Conservation (phyloP, 2,329 filamentous ascomycete species). For the Talaromyces amestolkiae region DNA sequence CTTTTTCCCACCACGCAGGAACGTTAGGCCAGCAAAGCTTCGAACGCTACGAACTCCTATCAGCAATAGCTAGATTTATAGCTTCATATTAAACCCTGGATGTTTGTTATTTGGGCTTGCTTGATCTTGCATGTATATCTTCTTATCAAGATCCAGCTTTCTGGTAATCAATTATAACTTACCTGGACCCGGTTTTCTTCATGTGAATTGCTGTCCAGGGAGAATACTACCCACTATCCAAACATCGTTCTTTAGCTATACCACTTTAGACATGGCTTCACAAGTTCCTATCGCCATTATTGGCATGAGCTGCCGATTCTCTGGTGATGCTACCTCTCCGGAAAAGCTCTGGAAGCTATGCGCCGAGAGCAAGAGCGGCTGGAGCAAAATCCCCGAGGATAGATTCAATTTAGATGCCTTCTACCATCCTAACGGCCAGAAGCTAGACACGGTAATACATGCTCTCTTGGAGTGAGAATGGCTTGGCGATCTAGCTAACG, state of each 20-base stretch:
- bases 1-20: neutral
- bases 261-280: neutral
- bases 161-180: neutral
- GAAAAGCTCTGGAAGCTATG: slow-evolving; percentile 25
- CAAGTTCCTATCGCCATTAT: slow-evolving; percentile 22
- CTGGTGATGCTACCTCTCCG: slow-evolving; percentile 21
- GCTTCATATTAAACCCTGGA: neutral
- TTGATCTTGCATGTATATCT: neutral
- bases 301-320: slow-evolving; percentile 24
- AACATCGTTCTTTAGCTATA: neutral
- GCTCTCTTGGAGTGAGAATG: neutral
- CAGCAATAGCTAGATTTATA: neutral
- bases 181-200: neutral
- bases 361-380: slow-evolving; percentile 13
- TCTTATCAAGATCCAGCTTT: neutral
- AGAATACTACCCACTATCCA: neutral
- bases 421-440: neutral
- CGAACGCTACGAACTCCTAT: neutral
- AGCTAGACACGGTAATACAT: neutral
- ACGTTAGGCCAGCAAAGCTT: neutral
- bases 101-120: neutral
- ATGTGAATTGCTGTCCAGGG: neutral
- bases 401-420: slow-evolving; percentile 17
- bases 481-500: neutral
- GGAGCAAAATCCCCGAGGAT: slow-evolving; percentile 22